Evolutionary conservation across 2,329 filamentous ascomycete genomes (phyloP).

Genomic region (Tolypocladium nubicola): DNA sequence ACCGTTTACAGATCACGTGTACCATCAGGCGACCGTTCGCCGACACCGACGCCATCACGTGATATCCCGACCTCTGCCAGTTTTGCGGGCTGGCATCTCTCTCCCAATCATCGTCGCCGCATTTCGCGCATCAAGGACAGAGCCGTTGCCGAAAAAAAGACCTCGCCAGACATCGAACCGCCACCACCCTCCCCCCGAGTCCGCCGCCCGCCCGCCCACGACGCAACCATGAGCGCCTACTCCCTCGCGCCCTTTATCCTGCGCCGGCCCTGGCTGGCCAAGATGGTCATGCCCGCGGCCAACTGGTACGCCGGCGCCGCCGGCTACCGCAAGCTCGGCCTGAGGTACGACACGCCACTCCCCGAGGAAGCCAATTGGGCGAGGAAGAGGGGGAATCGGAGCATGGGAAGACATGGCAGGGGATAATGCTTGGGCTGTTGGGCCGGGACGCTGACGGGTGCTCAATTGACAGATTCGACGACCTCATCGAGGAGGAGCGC

Average conservation of each 20-base stretch:
- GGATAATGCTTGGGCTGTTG: not conserved
- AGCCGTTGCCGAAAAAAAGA: slow-evolving; percentile 10
- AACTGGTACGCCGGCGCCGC: slow-evolving; percentile 83
- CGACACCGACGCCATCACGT: slow-evolving; percentile 13
- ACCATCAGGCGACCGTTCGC: not conserved
- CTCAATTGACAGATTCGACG: slow-evolving; percentile 61
- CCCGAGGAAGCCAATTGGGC: not conserved
- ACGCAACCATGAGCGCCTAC: slow-evolving; percentile 51
- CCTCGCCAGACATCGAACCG: not conserved
- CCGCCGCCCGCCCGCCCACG: slow-evolving; percentile 8
- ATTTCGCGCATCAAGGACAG: slow-evolving; percentile 19
- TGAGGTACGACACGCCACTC: slow-evolving; percentile 52
- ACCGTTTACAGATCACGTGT: not conserved
- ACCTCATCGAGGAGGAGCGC: slow-evolving; percentile 88
- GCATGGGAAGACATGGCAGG: not conserved
- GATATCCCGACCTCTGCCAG: slow-evolving; percentile 20
- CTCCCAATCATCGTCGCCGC: slow-evolving; percentile 18
- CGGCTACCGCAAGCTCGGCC: slow-evolving; percentile 86
- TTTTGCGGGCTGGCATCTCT: slow-evolving; percentile 13
- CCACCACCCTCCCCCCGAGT: not conserved
- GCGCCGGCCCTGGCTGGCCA: slow-evolving; percentile 78
- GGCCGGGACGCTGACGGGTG: slow-evolving; percentile 11
- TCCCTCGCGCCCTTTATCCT: slow-evolving; percentile 64
- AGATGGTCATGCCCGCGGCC: slow-evolving; percentile 66
- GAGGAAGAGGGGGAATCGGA: not conserved